Base-by-base conservation (phyloP, 257 asterid species). In the Solanum pimpinellifolium region DNA sequence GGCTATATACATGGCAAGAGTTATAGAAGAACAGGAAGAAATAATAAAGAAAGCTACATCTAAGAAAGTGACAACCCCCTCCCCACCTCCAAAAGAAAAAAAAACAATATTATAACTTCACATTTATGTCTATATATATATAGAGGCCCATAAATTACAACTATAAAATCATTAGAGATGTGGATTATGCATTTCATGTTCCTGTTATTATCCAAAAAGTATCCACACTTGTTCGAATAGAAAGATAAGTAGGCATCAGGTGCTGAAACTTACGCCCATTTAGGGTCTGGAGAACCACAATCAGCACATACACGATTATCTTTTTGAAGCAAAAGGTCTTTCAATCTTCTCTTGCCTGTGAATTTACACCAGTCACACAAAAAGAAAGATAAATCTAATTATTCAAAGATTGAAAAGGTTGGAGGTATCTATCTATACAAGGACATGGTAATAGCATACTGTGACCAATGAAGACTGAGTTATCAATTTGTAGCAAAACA, bases 221-320 rank as follows among this genome's bases (percentile, higher is more conserved):
- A 89, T 80, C 60, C 23, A 70, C 83, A 83, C 74, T 60, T 42
- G 16, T 66, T 37, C 31, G 70, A n/a, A 66, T 16, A 65, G 62
- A 42, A 66, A 73, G 16, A 46, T 85, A 9, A 39, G 56, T 52
- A 82, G 82, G 60, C 70, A 87, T 83, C 11, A 27, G 69, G 44
- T 80, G 72, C 74, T 82, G 81, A 86, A 80, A 94, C 99, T 93
- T 96, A 97, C 99, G 99, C 99, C 99, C 99, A 97, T 94, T 96
- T 97, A 65, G 99, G 99, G 88, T 97, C 98, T 47, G 94, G 94
- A 86, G 99, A 93, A 89, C 95, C 94, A 91, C 99, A 97, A 91
- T 97, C 99, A 87, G 99, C 99, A 87, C 99, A 97, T 39, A 87
- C 90, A 69, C 98, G 95, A 86, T 97, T 96, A 87, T 95, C 99